phyloP scores from a whole-genome alignment of 1,284 basidiomycete genomes.

The Tilletia indica region DNA sequence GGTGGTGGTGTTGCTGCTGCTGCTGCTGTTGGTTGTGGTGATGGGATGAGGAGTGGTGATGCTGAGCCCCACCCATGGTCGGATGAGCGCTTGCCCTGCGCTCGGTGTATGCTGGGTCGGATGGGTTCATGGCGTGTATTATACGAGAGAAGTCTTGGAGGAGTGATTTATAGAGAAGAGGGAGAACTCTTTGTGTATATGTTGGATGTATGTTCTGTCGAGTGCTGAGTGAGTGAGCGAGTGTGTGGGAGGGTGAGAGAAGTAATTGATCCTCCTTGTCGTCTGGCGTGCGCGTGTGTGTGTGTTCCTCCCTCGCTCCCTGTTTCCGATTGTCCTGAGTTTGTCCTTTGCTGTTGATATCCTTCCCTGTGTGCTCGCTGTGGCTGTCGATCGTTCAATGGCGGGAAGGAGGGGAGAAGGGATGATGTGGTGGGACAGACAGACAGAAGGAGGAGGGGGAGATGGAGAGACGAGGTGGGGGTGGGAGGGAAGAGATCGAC shows the following conservation, averaged over 20 bases:
- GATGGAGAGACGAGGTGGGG: not conserved
- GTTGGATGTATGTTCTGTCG: no score
- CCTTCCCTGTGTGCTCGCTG: not conserved
- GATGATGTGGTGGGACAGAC: not conserved
- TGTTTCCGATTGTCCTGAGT: no score
- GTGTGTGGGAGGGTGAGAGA: no score
- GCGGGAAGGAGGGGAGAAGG: not conserved
- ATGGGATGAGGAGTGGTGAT: not conserved
- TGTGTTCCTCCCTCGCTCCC: no score
- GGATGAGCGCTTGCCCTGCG: constrained; percentile 50
- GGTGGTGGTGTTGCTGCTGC: constrained; percentile 7
- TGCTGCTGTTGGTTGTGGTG: not conserved
- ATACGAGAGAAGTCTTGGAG: not conserved
- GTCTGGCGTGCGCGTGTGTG: no score
- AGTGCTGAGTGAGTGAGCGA: no score
- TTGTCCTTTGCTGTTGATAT: no score
- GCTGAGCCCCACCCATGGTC: constrained; percentile 30
- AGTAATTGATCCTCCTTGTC: no score
- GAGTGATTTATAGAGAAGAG: not conserved
- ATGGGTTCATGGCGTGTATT: not conserved
- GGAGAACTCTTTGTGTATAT: no score
- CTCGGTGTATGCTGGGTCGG: constrained; percentile 30
- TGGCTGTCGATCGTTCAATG: not conserved
- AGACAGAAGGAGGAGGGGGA: not conserved
- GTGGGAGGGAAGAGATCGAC: not conserved